These are phyloP conservation scores for Suillus luteus DNA, from an alignment of 768 basidiomycete species.

Conservation along the genomic window DNA sequence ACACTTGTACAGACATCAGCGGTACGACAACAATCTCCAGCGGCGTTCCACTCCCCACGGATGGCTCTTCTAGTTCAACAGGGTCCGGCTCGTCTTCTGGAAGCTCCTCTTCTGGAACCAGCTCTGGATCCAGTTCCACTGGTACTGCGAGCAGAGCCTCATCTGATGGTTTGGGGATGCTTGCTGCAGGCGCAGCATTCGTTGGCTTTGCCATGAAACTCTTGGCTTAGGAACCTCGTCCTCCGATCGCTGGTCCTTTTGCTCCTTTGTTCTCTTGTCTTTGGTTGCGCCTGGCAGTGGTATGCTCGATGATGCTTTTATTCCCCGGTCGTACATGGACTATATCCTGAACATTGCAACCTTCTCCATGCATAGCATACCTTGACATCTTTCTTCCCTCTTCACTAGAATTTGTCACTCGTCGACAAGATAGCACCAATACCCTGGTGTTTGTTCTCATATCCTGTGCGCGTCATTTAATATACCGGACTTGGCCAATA, in stretches of 20 bases:
- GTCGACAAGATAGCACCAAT: neutral
- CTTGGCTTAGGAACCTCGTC: slow-evolving; percentile 18
- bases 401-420: neutral
- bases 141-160: slow-evolving; percentile 9
- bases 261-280: too few relatives aligned
- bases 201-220: slow-evolving; percentile 20
- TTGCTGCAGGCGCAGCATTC: slow-evolving; percentile 21
- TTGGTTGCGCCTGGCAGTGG: too few relatives aligned
- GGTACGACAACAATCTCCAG: slow-evolving; percentile 27
- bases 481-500: slow-evolving; percentile 1
- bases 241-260: neutral
- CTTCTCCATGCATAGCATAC: neutral
- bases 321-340: neutral
- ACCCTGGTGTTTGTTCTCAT: neutral
- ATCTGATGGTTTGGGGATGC: slow-evolving; percentile 12
- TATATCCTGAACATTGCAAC: neutral
- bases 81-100: slow-evolving; percentile 8
- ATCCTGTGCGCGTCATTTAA: neutral
- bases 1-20: slow-evolving; percentile 21
- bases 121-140: neutral
- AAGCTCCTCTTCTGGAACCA: neutral
- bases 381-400: neutral
- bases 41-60: slow-evolving; percentile 3
- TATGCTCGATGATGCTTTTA: neutral
- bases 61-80: slow-evolving; percentile 9